Conservation (phyloP, 331 rosid species). For the Prunus yedoensis region DNA sequence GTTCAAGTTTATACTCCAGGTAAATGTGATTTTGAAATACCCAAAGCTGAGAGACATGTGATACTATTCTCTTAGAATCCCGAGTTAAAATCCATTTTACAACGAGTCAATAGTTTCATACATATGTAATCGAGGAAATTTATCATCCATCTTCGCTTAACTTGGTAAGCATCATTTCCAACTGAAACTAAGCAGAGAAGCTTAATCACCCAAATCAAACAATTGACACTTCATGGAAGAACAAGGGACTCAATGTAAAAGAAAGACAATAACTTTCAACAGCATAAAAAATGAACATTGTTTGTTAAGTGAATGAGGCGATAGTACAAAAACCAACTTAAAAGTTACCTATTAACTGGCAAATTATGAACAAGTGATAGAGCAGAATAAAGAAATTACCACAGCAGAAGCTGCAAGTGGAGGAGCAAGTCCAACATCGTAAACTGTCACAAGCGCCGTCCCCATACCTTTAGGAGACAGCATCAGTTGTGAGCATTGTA, state of each 20-base stretch:
- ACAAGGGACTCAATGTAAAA: neutral
- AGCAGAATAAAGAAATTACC: constrained; percentile 45
- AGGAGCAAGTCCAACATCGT: constrained; percentile 80
- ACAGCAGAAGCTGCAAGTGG: constrained; percentile 68
- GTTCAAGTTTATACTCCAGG: neutral
- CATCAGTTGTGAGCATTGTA: constrained; percentile 63
- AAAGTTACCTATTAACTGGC: neutral
- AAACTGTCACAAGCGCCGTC: constrained; percentile 66
- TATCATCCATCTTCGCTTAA: neutral
- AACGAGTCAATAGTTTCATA: neutral
- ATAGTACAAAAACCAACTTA: neutral
- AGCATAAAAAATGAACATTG: constrained; percentile 1
- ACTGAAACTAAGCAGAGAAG: neutral
- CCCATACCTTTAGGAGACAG: constrained; percentile 85
- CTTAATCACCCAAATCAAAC: neutral
- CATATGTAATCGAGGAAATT: neutral
- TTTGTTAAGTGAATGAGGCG: constrained; percentile 7
- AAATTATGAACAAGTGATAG: neutral
- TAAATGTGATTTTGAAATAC: neutral
- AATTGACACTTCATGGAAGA: neutral
- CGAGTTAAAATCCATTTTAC: neutral
- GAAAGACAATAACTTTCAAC: neutral
- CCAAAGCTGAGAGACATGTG: neutral
- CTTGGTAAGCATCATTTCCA: neutral
- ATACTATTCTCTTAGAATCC: neutral